Base-by-base conservation (phyloP, 352 stramenopile species). In the Phytophthora pseudosyringae region DNA sequence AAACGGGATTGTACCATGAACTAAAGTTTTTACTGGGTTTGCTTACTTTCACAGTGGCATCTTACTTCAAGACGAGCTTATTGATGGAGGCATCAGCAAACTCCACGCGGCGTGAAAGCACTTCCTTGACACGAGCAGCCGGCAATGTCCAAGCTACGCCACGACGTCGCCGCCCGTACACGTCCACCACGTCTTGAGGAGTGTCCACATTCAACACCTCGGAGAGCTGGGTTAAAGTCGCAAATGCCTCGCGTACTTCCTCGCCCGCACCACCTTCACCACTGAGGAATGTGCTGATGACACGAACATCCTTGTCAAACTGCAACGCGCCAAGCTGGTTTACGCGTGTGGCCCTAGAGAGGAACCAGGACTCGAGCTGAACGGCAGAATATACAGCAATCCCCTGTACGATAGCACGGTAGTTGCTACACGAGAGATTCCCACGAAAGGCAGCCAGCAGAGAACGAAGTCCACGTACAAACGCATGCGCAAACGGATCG, bases 251-350 rank as follows among this genome's bases (percentile, higher is more conserved):
- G 49, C 81, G 81, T 38, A 81, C 73, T 52, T 92, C 72, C 60
- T 81, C 77, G 6, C 55, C 60, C 26, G 81, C 73, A 38, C 74
- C 67, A 57, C 66, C 57, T 75, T 78, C 70, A 46, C 41, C 51
- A 16, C 57, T 74, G 50, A 96, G 89, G 69, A 91, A 90, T 10
- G 63, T 78, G 21, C 51, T 81, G 10, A 96, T 62, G 39, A 93
- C 75, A 46, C 88, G 86, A 49, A 96, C 31, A 57, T 96, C 88
- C 60, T 96, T 96, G 65, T 96, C 88, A 16, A 95, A 90, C 50
- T 96, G 88, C 3, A 96, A 68, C 18, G 88, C 86, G 15, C 88
- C 88, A 25, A 96, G 82, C 60, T 93, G 86, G 26, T 89, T 93
- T 61, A 95, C 88, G 12, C 80, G 79, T 50, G 75, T 64, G 31